Evolutionary conservation across 495 filamentous ascomycete genomes (phyloP), one percentile per base, ranked within the genome.

Genomic region (Aspergillus affinis): DNA sequence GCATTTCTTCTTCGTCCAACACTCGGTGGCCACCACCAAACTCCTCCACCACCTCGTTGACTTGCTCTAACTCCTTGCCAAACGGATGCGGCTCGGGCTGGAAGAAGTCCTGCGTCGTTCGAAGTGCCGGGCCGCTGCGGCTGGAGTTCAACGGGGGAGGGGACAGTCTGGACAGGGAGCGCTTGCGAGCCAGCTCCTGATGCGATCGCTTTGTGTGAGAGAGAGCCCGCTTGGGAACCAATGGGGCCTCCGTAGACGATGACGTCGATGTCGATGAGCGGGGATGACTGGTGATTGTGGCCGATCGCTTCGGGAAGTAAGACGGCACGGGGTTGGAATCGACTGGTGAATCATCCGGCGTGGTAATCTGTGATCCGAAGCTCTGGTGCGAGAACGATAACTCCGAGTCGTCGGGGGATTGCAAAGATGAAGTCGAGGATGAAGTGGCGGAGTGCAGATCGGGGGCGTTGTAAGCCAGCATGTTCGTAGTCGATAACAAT

Each of bases 401-500:
- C 57, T 91, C 88, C 5, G 84, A 88, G 51, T 89, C 87, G 61
- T 86, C 82, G 41, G 75, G 76, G 23, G 85, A 86, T 32, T 71
- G 73, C 54, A 82, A 69, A 7, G 80, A 84, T 23, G 82, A 79
- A 9, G 82, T 77, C 0, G 88, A 86, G 1, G 84, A 81, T 0
- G 82, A 75, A 27, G 78, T 73, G 60, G 79, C 79, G 56, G 80
- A 83, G 64, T 77, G 82, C 63, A 91, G 82, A 69, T 92, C 88
- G 26, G 94, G 95, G 12, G 94, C 92, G 67, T 93, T 92, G 81
- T 94, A 96, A 18, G 90, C 89, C 18, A 97, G 87, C 86, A 93
- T 91, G 72, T 98, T 98, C 59, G 95, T 98, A 4, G 95, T 96
- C 19, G 93, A 96, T 27, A 97, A 75, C 48, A 98, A 80, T 71